Evolutionary conservation across 345 rosid species (phyloP), one percentile per base, ranked within the genome.

Genomic region (Cochlearia excelsa): DNA sequence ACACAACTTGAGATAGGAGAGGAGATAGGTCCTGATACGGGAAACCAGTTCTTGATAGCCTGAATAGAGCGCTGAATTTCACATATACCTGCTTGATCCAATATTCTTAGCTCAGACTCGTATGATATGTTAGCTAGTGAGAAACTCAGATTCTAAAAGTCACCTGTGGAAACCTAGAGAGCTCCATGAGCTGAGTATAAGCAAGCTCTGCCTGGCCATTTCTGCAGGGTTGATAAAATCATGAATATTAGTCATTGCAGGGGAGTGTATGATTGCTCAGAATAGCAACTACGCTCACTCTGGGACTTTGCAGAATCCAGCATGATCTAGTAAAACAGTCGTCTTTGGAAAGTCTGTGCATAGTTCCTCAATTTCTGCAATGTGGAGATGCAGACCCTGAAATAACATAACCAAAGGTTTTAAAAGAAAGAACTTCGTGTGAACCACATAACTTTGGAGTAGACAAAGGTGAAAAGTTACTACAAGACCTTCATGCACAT

Each of bases 291-390:
- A 59, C 63, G 40, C 88, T 81, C 58, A 88, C 88, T n/a, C 59
- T 62, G 87, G 89, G 30, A 84, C 87, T 77, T 75, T 88, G 89
- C 96, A 88, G 76, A 92, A 92, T 76, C 86, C 93, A 46, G 90
- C 73, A 67, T 92, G 95, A 79, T 92, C 96, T 27, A 92, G 81
- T 57, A 92, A 56, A 38, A 82, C 93, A 46, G 29, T 55, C 3
- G 98, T 92, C 28, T 83, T 77, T 66, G 95, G 95, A 70, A 78
- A 92, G 71, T 88, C 87, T 0, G 77, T 66, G 77, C 96, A 92
- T 35, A 92, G 74, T 59, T 83, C 87, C 78, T 80, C 81, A 42
- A 92, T 86, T 64, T 92, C 98, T 34, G 80, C 63, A 62, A 86
- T 75, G 67, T 88, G 96, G 38, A 84, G 80, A 77, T 78, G 61